A percentile compares a stretch with the other conserved stretches of the same genome.
phyloP scores from a whole-genome alignment of 2,329 filamentous ascomycete species.

The Epichloe typhina region DNA sequence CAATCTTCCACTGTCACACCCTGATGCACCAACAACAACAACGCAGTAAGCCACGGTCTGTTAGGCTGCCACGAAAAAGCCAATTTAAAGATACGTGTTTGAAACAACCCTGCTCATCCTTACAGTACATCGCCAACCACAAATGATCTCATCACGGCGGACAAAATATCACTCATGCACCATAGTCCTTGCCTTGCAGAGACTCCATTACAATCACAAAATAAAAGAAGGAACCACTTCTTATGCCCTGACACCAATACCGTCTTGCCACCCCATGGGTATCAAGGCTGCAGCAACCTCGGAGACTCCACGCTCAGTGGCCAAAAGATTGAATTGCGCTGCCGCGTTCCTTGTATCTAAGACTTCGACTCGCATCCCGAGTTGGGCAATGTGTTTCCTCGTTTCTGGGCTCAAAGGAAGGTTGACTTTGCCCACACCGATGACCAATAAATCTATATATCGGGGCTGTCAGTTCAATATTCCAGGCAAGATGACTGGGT shows the following conservation, averaged over 20 bases:
- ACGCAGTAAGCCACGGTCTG: no score
- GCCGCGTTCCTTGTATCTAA: slow-evolving; percentile 89
- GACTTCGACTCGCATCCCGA: slow-evolving; percentile 79
- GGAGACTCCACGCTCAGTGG: slow-evolving; percentile 79
- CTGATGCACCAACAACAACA: no score
- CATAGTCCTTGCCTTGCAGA: not conserved
- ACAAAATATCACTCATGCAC: not conserved
- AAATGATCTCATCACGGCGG: not conserved
- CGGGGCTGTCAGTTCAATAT: not conserved
- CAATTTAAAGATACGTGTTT: no score
- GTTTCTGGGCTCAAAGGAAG: slow-evolving; percentile 65
- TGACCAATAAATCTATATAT: slow-evolving; percentile 61
- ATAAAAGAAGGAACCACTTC: not conserved
- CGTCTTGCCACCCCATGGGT: slow-evolving; percentile 70
- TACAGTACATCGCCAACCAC: no score
- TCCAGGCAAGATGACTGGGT: not conserved
- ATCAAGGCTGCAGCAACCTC: slow-evolving; percentile 81
- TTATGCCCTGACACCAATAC: slow-evolving; percentile 25
- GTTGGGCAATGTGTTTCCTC: slow-evolving; percentile 53
- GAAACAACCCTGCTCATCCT: no score
- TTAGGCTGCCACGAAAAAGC: no score
- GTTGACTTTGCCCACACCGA: slow-evolving; percentile 72
- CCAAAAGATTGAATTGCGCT: slow-evolving; percentile 85
- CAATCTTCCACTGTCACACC: no score
- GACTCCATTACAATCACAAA: not conserved